Evolutionary conservation across 2,329 filamentous ascomycete genomes (phyloP).

Genomic region (Diaporthe eres): DNA sequence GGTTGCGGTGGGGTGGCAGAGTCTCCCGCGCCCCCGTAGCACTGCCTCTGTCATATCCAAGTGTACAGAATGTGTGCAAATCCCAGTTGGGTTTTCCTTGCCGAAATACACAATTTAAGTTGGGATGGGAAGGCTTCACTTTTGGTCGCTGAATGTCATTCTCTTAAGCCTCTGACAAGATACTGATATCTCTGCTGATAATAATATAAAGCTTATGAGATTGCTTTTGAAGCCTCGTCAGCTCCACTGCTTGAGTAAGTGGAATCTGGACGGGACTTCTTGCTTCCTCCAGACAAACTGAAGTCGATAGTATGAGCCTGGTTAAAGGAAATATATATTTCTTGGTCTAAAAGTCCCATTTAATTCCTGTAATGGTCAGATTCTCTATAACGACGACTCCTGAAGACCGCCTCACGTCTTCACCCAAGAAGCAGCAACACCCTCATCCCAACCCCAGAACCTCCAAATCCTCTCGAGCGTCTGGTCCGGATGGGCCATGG

Average conservation of each 20-base stretch:
- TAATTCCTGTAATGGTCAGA: background rate
- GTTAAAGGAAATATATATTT: background rate
- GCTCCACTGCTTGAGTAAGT: no score
- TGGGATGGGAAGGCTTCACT: no score
- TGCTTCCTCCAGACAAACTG: background rate
- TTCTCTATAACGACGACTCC: no score
- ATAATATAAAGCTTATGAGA: no score
- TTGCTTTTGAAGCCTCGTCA: no score
- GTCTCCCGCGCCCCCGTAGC: background rate
- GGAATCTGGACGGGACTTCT: no score
- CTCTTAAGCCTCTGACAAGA: no score
- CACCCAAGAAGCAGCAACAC: slow-evolving; percentile 23
- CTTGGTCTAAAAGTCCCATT: background rate
- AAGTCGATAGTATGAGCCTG: background rate
- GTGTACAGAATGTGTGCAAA: background rate
- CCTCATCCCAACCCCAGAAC: slow-evolving; percentile 58
- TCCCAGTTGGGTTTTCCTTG: no score
- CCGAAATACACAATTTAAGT: background rate
- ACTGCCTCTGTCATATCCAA: background rate
- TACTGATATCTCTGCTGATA: no score
- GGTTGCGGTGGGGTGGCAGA: background rate
- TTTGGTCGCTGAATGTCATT: no score
- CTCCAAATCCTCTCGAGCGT: slow-evolving; percentile 62
- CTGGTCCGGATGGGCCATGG: slow-evolving; percentile 66
- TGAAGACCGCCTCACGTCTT: slow-evolving; percentile 9